Evolutionary conservation across 208 protist genomes (phyloP), one percentile per base, ranked within the genome.

Genomic region (Tritrichomonas musculus): DNA sequence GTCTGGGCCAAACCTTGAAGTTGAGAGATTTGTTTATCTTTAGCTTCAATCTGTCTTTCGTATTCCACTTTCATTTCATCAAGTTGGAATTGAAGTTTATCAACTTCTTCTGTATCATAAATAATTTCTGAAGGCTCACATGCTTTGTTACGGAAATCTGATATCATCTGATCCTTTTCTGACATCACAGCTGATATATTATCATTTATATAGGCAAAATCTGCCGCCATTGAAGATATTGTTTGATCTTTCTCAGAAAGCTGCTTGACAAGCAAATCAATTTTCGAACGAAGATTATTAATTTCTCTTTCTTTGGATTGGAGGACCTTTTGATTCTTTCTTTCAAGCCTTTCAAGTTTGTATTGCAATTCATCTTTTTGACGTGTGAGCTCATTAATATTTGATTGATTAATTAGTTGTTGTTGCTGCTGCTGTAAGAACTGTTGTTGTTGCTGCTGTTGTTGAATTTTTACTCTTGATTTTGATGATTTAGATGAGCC

Each of bases 11-110:
- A 47, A 2, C 20, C 41, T 88, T 88, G 41, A 47, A 88, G 44
- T 49, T 88, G 77, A 20, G 33, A 33, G n/a, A 88, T 88, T 49
- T 88, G 44, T n/a, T 88, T 88, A 27, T 88, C 77, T 50, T 88
- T 88, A 20, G 44, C 13, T 88, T 53, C 41, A 60, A 88, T 30
- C 20, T 88, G 14, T 39, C 13, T 30, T 33, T 88, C 77, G 39
- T 88, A 88, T 57, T 88, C 47, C 0, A 27, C 77, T 88, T 88
- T 44, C 25, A 88, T 17, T 22, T 88, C 77, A 60, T 60, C 53
- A 60, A 60, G 53, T 17, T 60, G 53, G 53, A 60, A 60, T 60
- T 60, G 44, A 0, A 88, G 30, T 57, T 44, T 88, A 53, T 88
- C 77, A 60, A 88, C 27, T 57, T 88, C 44, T 88, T 57, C 77